Evolutionary conservation across 1,284 basidiomycete genomes (phyloP), one percentile per base, ranked within the genome.

Genomic region (Pulchroboletus neoregius): DNA sequence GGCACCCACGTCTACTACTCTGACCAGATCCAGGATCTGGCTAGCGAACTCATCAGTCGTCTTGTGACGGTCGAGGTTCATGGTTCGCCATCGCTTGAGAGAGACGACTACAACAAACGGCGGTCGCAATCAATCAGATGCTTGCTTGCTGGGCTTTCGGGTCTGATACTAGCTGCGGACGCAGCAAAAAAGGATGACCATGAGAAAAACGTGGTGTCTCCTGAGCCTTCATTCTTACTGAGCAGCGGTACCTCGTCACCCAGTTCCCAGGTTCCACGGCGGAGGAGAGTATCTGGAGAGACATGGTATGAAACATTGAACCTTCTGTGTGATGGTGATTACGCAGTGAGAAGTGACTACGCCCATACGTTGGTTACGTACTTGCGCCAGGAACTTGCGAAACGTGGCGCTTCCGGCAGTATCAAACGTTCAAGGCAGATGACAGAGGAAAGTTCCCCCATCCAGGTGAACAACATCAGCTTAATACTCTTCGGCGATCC

Each of bases 21-120:
- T 38, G 95, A 97, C 63, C 95, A 99, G 70, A 91, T 95, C 52
- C 91, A 92, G 62, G 94, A 97, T 65, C 82, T 97, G 43, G 84
- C 91, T 11, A 84, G 84, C 52, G 94, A 96, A 66, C 72, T 95
- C 23, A 80, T 91, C 33, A 80, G 78, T 48, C 82, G 91, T 20
- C 76, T 97, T n/a, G 72, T 80, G 5, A 70, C 75, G 0, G 71
- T 92, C 20, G 87, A 92, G 60, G 72, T 78, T 12, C 82, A 81
- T 53, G 83, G 82, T 12, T 63, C 77, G 6, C 58, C 75, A 27
- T 66, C 67, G 16, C 69, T 65, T 33, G 77, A 73, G 35, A 76
- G 72, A 53, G 69, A 69, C 3, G 63, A 67, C 6, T 71, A 65
- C 46, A 71, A 71, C 38, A 71, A 68, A 43, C 74, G 71, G 45